Base-by-base conservation (phyloP, 805 yeast genomes). In the Hanseniaspora meyeri region DNA sequence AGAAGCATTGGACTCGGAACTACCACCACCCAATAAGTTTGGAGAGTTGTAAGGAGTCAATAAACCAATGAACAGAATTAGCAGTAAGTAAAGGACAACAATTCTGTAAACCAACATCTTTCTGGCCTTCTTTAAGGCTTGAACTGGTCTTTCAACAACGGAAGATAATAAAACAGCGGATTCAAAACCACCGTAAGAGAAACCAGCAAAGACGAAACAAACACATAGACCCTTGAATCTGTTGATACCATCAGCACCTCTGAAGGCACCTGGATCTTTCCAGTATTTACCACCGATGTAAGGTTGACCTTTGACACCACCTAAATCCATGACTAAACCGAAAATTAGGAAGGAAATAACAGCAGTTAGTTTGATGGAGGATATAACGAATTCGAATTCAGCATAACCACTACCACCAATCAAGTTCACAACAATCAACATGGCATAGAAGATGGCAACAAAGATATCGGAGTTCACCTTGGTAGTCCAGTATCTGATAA, bases 391-490 rank as follows among this genome's bases (percentile, higher is more conserved):
- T 67, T 82, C 87, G 37, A 81, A 80, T 68, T 82, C 87, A 67
- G 86, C 87, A 63, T 81, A 82, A 58, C 85, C 85, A 62, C 71
- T 73, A 39, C 80, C 82, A 62, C 87, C 86, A 51, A 60, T 76
- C 56, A 81, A 67, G 66, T 82, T 81, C 59, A 81, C 77, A 42
- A 67, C 58, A 36, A 78, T 65, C 59, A 82, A 74, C 34, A 78
- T 62, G 4, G 70, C 72, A 62, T 74, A 82, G 62, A 82, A 81
- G 39, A 81, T 74, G 1, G 77, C 74, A 38, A 80, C 80, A 67
- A 76, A 82, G 8, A 78, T 79, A 49, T 79, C 84, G 2, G 82
- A 70, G 62, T 76, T 73, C 43, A 75, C 65, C 1, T 54, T 42
- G 17, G 66, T 65, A 49, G 67, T 69, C 85, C 85, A 80, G 62